phyloP scores from a whole-genome alignment of 495 filamentous ascomycete species.

The Schizothecium vesticola region DNA sequence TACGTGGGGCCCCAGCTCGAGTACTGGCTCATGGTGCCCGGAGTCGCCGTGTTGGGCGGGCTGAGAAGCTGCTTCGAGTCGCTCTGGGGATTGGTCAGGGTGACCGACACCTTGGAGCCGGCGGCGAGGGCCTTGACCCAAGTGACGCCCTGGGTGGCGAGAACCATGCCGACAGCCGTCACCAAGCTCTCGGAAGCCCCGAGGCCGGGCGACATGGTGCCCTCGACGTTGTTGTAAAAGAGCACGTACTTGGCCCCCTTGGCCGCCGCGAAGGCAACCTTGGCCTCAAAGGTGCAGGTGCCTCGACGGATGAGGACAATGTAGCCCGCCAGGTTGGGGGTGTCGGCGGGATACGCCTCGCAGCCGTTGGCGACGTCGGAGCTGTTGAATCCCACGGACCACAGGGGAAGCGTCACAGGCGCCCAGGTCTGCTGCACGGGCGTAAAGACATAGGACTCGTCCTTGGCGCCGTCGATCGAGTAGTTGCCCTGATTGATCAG shows the following conservation, averaged over 20 bases:
- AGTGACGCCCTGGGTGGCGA: conserved; percentile 37
- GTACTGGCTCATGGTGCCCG: conserved; percentile 46
- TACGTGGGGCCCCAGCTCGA: conserved; percentile 54
- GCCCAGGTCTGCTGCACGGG: conserved; percentile 28
- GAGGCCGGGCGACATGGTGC: conserved; percentile 23
- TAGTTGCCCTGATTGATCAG: conserved; percentile 35
- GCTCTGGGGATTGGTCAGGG: conserved; percentile 38
- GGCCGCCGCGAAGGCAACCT: conserved; percentile 44
- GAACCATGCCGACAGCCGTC: conserved; percentile 41
- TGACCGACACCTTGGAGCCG: conserved; percentile 36
- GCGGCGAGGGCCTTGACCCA: conserved; percentile 38
- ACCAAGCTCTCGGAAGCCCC: conserved; percentile 26
- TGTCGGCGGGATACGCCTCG: conserved; percentile 36
- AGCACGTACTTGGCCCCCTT: conserved; percentile 52
- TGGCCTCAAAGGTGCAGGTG: conserved; percentile 44
- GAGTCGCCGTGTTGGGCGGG: conserved; percentile 33
- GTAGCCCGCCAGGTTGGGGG: conserved; percentile 45
- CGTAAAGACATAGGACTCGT: conserved; percentile 34
- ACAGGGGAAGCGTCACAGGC: conserved; percentile 43
- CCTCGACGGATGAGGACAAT: conserved; percentile 53
- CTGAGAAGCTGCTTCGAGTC: conserved; percentile 33
- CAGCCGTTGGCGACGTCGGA: conserved; percentile 44
- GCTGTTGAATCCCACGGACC: conserved; percentile 45
- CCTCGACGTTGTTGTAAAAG: conserved; percentile 47
- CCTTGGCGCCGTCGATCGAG: conserved; percentile 24